Evolutionary conservation across 345 rosid species (phyloP), one percentile per base, ranked within the genome.

Genomic region (Eucalyptus pauciflora): DNA sequence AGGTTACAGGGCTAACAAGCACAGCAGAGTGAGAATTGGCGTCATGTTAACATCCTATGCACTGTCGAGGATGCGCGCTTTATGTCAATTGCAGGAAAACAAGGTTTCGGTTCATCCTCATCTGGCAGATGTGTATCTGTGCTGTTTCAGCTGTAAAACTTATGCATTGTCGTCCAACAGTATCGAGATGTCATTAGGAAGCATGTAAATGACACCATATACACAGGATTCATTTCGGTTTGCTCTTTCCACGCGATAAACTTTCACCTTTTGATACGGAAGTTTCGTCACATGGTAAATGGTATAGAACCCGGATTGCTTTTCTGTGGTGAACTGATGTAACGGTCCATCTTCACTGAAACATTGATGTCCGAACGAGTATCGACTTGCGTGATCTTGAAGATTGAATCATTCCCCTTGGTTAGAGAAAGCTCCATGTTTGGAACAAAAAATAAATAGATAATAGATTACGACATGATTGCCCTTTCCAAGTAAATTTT

Each of bases 381-480:
- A 37, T 37, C 48, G 5, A 37, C 83, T 37, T 18, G 46, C 24
- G 24, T 10, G 83, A 76, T 18, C 83, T 10, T 76, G 27, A 18
- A 76, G 83, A 76, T 37, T 37, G 48, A 76, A 37, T 71, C 46
- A 71, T 71, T 37, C 83, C 4, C 83, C 15, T 71, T 20, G 4
- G 27, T 33, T 9, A 33, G 80, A 69, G 80, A 69, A 69, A 69
- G 33, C 45, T 69, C 24, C 80, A 10, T 4, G 80, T 41, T 2
- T 31, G 43, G 71, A 69, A 69, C 80, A 18, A 52, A 7, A 52
- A 18, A n/a, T n/a, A n/a, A n/a, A n/a, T n/a, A n/a, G n/a, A n/a
- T n/a, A n/a, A n/a, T n/a, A 52, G 2, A 20, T 62, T 6, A 62
- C 2, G 0, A 64, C 10, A 13, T 0, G 18, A 64, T 3, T 29